These are phyloP conservation scores for Ilyonectria destructans DNA, from an alignment of 2,329 filamentous ascomycete genomes.

Conservation along the genomic window DNA sequence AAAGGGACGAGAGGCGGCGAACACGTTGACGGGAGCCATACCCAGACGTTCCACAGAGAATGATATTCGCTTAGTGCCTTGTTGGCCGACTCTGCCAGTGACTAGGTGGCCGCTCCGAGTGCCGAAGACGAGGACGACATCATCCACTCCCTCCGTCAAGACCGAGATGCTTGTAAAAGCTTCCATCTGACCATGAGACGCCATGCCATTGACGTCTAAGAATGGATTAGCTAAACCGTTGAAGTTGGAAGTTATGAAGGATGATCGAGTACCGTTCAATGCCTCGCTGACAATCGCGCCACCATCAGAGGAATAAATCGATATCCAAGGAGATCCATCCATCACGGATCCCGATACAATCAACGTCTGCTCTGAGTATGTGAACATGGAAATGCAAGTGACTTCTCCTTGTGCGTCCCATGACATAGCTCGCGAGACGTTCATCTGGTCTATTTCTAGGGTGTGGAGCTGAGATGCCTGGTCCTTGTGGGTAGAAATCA, in stretches of 20 bases:
- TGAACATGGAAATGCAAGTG: conserved; percentile 62
- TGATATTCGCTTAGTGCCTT: conserved; percentile 42
- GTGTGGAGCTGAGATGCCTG: conserved; percentile 58
- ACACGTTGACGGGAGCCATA: conserved; percentile 55
- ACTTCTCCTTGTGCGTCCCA: conserved; percentile 64
- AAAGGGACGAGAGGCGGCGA: conserved; percentile 47
- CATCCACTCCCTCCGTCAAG: conserved; percentile 48
- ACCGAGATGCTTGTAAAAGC: conserved; percentile 64
- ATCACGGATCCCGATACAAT: conserved; percentile 56
- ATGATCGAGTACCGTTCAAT: conserved; percentile 36
- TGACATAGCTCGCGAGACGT: conserved; percentile 48
- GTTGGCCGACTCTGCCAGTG: conserved; percentile 53
- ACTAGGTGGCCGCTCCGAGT: conserved; percentile 69
- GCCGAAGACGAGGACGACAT: conserved; percentile 60
- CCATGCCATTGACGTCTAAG: conserved; percentile 13
- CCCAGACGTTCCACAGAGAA: conserved; percentile 56
- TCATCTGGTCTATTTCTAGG: conserved; percentile 55
- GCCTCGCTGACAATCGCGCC: conserved; percentile 35
- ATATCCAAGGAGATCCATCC: conserved; percentile 54
- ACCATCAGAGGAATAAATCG: conserved; percentile 51
- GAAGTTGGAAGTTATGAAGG: background rate
- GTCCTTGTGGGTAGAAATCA: conserved; percentile 60
- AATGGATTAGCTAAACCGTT: conserved; percentile 22
- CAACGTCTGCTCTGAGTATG: conserved; percentile 44
- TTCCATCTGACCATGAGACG: conserved; percentile 50